Percentiles rank a stretch among this genome's conserved stretches.
Conservation (phyloP, 2,329 filamentous ascomycete genomes). For the Cercospora sesami region DNA sequence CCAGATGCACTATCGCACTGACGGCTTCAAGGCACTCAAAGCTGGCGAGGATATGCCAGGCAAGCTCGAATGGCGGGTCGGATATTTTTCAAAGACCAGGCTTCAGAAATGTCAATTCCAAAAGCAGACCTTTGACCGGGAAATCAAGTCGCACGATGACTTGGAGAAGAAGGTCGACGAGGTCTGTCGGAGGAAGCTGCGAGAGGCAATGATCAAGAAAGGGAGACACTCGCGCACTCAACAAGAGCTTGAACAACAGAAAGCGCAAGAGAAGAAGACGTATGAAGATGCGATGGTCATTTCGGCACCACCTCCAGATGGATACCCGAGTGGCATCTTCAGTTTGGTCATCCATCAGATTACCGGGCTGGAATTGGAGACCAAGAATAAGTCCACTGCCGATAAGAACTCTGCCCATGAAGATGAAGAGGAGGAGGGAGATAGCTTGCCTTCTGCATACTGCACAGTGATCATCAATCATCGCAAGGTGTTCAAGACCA, state of each 20-base stretch:
- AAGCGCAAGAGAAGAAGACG: slow-evolving; percentile 62
- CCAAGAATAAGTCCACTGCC: slow-evolving; percentile 56
- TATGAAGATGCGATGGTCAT: slow-evolving; percentile 64
- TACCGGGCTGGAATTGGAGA: slow-evolving; percentile 64
- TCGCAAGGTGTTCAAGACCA: slow-evolving; percentile 66
- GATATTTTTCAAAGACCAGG: slow-evolving; percentile 67
- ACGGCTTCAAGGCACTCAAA: slow-evolving; percentile 66
- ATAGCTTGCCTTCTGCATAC: slow-evolving; percentile 68
- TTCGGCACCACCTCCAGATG: slow-evolving; percentile 63
- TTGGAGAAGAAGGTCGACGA: slow-evolving; percentile 58
- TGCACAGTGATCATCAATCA: slow-evolving; percentile 74
- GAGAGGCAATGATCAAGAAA: slow-evolving; percentile 63
- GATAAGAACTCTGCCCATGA: slow-evolving; percentile 53
- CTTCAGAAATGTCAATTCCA: slow-evolving; percentile 63
- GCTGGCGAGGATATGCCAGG: slow-evolving; percentile 68
- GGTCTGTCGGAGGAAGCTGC: slow-evolving; percentile 61
- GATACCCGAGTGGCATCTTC: slow-evolving; percentile 66
- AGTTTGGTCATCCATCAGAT: slow-evolving; percentile 73
- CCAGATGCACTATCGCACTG: slow-evolving; percentile 62
- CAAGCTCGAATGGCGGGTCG: slow-evolving; percentile 67
- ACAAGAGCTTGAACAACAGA: slow-evolving; percentile 67
- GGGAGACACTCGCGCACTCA: slow-evolving; percentile 37
- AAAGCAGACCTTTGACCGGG: slow-evolving; percentile 60
- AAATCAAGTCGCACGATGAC: slow-evolving; percentile 59
- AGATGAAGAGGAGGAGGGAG: slow-evolving; percentile 58